Evolutionary conservation across 257 asterid species (phyloP), one percentile per base, ranked within the genome.

Genomic region (Jaltomata sinuosa): DNA sequence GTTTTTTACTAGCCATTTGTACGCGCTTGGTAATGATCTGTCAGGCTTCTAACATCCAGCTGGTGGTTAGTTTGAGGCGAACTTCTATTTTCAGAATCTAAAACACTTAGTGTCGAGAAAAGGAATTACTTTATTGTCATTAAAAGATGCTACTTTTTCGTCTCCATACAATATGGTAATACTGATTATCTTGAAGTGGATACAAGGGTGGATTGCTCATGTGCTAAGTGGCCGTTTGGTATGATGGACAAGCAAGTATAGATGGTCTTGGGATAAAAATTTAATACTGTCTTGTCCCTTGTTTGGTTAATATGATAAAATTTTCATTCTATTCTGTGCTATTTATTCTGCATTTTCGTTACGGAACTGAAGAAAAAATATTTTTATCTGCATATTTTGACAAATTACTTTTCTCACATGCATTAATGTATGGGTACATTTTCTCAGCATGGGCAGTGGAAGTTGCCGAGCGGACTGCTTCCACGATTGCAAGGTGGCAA

Each of bases 381-480:
- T 7, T 25, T 47, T 76, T 76, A 47, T 50, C 55, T 76, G 81
- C 25, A 14, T 76, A 47, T 47, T 74, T 74, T 15, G 57, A 49
- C 62, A 77, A 72, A 49, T 77, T 49, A 49, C 62, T 77, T 6
- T 9, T 9, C 42, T 49, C 82, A 29, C 45, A 29, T 77, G 16
- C 9, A 1, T 77, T 76, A 3, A 49, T 49, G 27, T 49, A 29
- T 77, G 62, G 47, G 31, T 47, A 12, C 15, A 61, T 79, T 68
- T 80, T 59, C 83, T 80, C 98, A 95, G 99, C 99, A 83, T 97
- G 99, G 99, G 95, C 94, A 0, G 99, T 97, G 85, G 98, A 97
- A 91, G 92, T 97, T 85, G 93, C 98, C 1, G 99, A 97, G 90
- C 95, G 91, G 22, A 97, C 99, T 2, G 99, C 99, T 87, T 93